Evolutionary conservation across 345 rosid species (phyloP).

Genomic region (Dipteronia sinensis): DNA sequence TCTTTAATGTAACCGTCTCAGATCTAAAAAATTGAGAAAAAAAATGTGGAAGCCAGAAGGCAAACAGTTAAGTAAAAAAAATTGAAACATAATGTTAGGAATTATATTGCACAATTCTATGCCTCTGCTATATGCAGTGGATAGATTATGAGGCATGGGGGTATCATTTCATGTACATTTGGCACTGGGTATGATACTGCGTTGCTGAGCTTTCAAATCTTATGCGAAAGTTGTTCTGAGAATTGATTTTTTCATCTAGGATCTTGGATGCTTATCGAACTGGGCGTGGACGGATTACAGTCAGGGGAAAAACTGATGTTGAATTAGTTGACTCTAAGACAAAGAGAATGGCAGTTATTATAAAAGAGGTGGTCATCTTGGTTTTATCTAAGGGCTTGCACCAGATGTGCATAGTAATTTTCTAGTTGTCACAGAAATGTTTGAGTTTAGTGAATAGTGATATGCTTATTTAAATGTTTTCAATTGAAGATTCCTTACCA

Average conservation of each 20-base stretch:
- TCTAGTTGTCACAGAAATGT: background rate
- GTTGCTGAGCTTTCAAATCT: background rate
- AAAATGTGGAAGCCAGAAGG: background rate
- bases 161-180: background rate
- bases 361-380: conserved; percentile 69
- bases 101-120: background rate
- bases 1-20: background rate
- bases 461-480: conserved; percentile 15
- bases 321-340: conserved; percentile 80
- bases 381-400: background rate
- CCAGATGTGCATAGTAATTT: conserved; percentile 20
- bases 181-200: background rate
- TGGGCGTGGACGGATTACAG: conserved; percentile 79
- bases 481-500: conserved; percentile 82
- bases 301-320: conserved; percentile 85
- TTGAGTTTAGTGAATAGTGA: conserved; percentile 1
- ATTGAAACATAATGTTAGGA: background rate
- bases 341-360: conserved; percentile 73
- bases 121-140: background rate
- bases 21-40: background rate
- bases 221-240: conserved; percentile 22
- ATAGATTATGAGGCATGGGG: background rate
- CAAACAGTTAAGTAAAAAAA: background rate
- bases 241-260: conserved; percentile 40
- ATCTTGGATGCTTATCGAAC: conserved; percentile 93